These are phyloP conservation scores for Penicillium sp. DNA, from an alignment of 2,329 filamentous ascomycete species.

Conservation along the genomic window DNA sequence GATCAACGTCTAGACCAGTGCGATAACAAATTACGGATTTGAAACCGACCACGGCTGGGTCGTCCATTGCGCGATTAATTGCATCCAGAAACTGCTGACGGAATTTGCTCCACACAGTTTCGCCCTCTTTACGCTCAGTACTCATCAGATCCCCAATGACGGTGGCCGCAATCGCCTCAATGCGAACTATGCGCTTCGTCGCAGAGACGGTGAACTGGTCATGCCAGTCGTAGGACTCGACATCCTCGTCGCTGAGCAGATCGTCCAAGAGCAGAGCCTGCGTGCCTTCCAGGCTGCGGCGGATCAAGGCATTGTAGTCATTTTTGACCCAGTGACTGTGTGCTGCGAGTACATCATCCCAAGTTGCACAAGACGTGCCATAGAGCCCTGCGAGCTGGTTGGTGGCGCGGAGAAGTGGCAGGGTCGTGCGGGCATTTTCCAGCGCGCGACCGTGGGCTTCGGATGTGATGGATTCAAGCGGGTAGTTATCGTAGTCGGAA, in stretches of 20 bases:
- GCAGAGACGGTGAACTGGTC: slow-evolving; percentile 61
- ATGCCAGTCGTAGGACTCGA: slow-evolving; percentile 63
- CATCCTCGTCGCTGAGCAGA: slow-evolving; percentile 58
- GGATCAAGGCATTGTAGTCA: slow-evolving; percentile 58
- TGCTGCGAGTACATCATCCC: slow-evolving; percentile 55
- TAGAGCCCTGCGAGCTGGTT: slow-evolving; percentile 67
- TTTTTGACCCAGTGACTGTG: slow-evolving; percentile 48
- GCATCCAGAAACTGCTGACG: slow-evolving; percentile 31
- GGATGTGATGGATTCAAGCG: slow-evolving; percentile 64
- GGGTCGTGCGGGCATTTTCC: slow-evolving; percentile 57
- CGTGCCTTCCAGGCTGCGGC: slow-evolving; percentile 67
- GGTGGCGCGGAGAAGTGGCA: slow-evolving; percentile 69
- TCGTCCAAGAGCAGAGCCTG: slow-evolving; percentile 78
- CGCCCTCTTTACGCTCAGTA: slow-evolving; percentile 32
- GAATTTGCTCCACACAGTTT: slow-evolving; percentile 27
- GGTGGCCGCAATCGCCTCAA: slow-evolving; percentile 68
- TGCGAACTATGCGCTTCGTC: slow-evolving; percentile 72
- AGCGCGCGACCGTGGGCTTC: slow-evolving; percentile 71
- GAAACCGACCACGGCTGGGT: slow-evolving; percentile 72
- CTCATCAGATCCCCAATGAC: slow-evolving; percentile 54
- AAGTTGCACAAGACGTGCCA: slow-evolving; percentile 58
- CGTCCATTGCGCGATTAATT: slow-evolving; percentile 58
- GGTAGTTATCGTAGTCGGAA: slow-evolving; percentile 36
- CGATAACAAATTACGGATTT: slow-evolving; percentile 82
- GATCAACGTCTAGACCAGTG: slow-evolving; percentile 65